phyloP scores from a whole-genome alignment of 257 asterid genomes.

The Nicotiana paniculata region DNA sequence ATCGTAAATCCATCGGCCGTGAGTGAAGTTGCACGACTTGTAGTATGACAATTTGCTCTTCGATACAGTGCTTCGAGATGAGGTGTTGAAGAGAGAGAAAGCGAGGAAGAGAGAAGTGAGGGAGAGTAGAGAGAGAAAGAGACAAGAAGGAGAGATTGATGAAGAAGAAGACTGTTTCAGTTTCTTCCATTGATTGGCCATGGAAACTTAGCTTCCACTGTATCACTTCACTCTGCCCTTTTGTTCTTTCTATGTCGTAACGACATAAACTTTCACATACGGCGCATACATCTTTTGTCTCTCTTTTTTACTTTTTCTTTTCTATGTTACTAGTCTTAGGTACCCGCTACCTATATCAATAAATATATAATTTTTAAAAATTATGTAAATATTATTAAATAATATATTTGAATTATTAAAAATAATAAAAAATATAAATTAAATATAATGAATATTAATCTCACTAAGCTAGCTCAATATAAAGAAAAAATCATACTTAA shows the following conservation, averaged over 20 bases:
- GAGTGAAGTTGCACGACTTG: conserved; percentile 50
- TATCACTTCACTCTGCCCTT: not conserved
- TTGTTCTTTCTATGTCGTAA: not conserved
- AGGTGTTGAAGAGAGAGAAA: conserved; percentile 45
- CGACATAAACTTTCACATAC: not conserved
- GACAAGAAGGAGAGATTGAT: conserved; percentile 27
- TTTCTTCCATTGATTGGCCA: conserved; percentile 60
- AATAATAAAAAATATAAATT: too few species aligned
- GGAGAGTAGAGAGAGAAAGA: conserved; percentile 47
- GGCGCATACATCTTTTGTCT: not conserved
- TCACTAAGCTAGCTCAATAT: too few species aligned
- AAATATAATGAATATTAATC: too few species aligned
- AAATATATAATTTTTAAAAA: too few species aligned
- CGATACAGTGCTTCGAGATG: not conserved
- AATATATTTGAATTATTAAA: too few species aligned
- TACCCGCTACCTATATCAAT: too few species aligned
- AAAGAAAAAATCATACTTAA: too few species aligned
- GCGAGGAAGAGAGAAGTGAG: conserved; percentile 43
- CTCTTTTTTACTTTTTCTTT: too few species aligned
- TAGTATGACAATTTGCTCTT: not conserved
- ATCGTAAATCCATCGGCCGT: conserved; percentile 79
- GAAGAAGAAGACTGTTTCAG: conserved; percentile 17
- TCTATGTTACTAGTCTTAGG: too few species aligned
- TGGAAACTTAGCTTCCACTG: conserved; percentile 16
- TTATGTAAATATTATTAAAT: too few species aligned